Evolutionary conservation across 1,139 yeast species (phyloP), one percentile per base, ranked within the genome.

Genomic region (Arxiozyma slooffiae): DNA sequence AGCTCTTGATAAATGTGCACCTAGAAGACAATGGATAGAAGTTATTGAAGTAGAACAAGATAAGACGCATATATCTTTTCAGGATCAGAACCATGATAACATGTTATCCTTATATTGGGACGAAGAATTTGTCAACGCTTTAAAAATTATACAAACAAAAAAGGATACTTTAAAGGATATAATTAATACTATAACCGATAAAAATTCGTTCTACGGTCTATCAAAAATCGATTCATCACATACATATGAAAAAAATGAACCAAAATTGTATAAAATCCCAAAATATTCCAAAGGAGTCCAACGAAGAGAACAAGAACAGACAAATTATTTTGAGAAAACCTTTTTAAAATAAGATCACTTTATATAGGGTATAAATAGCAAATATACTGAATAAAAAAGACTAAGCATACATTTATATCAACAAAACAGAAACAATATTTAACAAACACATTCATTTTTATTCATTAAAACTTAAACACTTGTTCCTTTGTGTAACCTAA

Each of bases 401-500:
- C 11, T n/a, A 30, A 6, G 11, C 6, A 30, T n/a, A 26, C 7
- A 11, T 8, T 20, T 26, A 30, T 18, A 43, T n/a, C 14, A 30
- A 20, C 26, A 17, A 41, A 41, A 30, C 6, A 30, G 26, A 7
- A 41, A 20, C 11, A 22, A 17, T 7, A 18, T 41, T 9, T 6
- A 30, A 11, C 36, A 14, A 14, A 30, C 36, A 2, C 11, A 30
- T 11, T 30, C n/a, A 30, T 16, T 30, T 30, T 8, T 30, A 30
- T 11, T 30, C 11, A 14, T 51, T 48, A 92, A 69, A 88, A 92
- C 75, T 92, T 92, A 73, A 80, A 90, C 49, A 92, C 97, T 64
- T 87, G 82, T 54, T 85, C 90, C 74, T 86, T 84, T 70, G 79
- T 72, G 80, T 78, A 90, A 52, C 97, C 97, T 61, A 94, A 78